Conservation (phyloP, 148 eudicot species). For the Silene uniflora region DNA sequence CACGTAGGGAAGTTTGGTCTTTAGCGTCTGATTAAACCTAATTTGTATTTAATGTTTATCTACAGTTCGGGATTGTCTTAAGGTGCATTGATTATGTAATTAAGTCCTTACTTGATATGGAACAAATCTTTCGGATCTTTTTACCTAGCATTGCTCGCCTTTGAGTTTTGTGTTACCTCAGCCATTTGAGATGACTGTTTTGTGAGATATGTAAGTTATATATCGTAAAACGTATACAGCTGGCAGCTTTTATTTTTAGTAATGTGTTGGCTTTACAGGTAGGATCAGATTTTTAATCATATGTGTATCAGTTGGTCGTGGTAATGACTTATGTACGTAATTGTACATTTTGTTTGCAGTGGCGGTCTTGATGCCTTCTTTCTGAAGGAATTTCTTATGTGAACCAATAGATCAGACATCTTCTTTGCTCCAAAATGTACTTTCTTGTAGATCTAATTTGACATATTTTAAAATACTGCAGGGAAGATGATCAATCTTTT, state of each 20-base stretch:
- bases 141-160: not conserved
- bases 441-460: not conserved
- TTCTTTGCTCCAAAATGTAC: not conserved
- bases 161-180: not conserved
- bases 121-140: not conserved
- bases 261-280: not conserved
- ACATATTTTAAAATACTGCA: slow-evolving; percentile 22
- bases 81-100: not conserved
- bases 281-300: not conserved
- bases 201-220: too few relatives aligned
- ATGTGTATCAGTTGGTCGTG: not conserved
- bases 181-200: too few relatives aligned
- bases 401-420: not conserved
- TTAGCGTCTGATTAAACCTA: not conserved
- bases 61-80: not conserved
- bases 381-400: not conserved
- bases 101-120: not conserved
- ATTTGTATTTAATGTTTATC: not conserved
- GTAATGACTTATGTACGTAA: not conserved
- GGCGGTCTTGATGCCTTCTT: not conserved
- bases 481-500: slow-evolving; percentile 78
- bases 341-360: not conserved
- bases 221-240: not conserved
- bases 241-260: not conserved
- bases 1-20: not conserved